Evolutionary conservation across 2,329 filamentous ascomycete genomes (phyloP), one percentile per base, ranked within the genome.

Genomic region (Epicoccum nigrum): DNA sequence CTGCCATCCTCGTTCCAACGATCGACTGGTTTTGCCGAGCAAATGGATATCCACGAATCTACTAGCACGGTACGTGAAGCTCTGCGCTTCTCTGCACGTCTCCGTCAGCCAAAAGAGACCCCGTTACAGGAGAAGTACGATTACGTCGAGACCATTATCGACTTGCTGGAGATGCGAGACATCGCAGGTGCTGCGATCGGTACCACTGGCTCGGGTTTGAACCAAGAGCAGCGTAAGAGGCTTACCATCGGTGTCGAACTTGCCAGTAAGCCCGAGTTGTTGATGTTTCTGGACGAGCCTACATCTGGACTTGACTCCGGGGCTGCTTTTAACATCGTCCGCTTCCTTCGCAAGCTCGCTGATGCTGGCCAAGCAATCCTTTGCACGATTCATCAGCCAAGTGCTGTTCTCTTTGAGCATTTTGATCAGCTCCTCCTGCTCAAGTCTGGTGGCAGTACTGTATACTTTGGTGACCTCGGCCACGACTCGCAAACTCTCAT

Each of bases 251-350:
- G 81, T 30, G 82, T 85, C 13, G 83, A 85, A 59, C 72, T 85
- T 35, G 82, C 82, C 8, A 81, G 80, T 2, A 84, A 89, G 72
- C 88, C 88, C 0, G 83, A 90, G 60, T 76, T 92, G 5, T 78
- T 92, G 1, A 80, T 92, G 32, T 92, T 92, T 77, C 76, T 92
- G 17, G 88, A 92, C 58, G 88, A 92, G 71, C 89, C 88, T 0
- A 92, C 88, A 0, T 88, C 85, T 1, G 89, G 89, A 4, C 63
- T 91, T 0, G 88, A 91, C 58, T 86, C 85, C 2, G 82, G 87
- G 46, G 86, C 86, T 4, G 87, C 88, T 0, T 86, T 79, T 65
- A 84, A 84, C 55, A 86, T 82, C 0, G 79, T 88, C 5, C 81
- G 84, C 0, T 88, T 89, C 71, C 67, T 89, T 15, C 77, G 84